Evolutionary conservation across 2,329 filamentous ascomycete genomes (phyloP).

Genomic region (Tolypocladium amazonense): DNA sequence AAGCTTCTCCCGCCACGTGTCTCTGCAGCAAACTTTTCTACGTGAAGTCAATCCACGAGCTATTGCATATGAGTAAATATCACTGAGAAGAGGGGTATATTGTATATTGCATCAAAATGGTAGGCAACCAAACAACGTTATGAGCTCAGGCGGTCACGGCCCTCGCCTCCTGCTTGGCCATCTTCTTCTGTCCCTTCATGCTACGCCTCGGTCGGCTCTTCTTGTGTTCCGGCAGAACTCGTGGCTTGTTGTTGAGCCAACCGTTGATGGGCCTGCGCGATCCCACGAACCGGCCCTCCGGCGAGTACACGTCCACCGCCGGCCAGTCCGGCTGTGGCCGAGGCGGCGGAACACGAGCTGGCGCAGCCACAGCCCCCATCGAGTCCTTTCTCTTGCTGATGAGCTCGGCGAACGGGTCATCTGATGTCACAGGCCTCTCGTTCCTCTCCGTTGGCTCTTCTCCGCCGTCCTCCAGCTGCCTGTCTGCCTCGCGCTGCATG

Average conservation of each 20-base stretch:
- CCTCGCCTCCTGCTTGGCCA: constrained; percentile 18
- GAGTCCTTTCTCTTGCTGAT: constrained; percentile 13
- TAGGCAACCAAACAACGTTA: background rate
- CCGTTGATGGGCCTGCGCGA: constrained; percentile 59
- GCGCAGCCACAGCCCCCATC: background rate
- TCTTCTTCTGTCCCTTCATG: constrained; percentile 53
- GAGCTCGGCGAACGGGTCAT: constrained; percentile 16
- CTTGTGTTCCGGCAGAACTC: constrained; percentile 34
- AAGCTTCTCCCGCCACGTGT: background rate
- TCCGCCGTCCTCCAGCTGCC: constrained; percentile 7
- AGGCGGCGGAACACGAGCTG: background rate
- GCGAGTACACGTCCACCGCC: constrained; percentile 73
- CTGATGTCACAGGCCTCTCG: background rate
- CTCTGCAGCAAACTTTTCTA: background rate
- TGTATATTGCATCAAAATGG: background rate
- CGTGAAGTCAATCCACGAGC: background rate
- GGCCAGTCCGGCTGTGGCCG: constrained; percentile 42
- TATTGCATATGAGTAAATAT: background rate
- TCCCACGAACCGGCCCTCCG: constrained; percentile 71
- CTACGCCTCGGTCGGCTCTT: constrained; percentile 52
- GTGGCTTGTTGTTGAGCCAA: constrained; percentile 52
- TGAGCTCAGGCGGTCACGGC: constrained; percentile 4
- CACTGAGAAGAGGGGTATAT: background rate
- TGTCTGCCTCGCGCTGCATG: constrained; percentile 10
- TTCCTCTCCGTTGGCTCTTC: constrained; percentile 1